Base-by-base conservation (phyloP, 2,329 filamentous ascomycete genomes). In the Aspergillus persii region DNA sequence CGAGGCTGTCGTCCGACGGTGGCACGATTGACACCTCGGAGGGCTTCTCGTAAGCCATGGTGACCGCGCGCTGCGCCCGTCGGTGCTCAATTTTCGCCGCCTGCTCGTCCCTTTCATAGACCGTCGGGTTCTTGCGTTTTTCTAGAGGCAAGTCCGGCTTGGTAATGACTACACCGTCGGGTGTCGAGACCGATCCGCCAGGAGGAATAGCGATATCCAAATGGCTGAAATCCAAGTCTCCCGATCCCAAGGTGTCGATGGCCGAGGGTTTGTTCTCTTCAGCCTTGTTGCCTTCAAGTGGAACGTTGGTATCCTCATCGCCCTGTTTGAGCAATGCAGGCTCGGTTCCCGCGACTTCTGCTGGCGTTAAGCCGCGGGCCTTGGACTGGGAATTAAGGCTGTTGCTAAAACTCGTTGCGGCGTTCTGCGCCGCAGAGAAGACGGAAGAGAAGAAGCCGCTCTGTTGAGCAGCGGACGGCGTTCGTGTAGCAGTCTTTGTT, bases 371-470 rank as follows among this genome's bases (percentile, higher is more conserved):
- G 41, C 66, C 72, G 57, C 79, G 74, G 50, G 68, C 69, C 59
- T 73, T 83, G 7, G 80, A 77, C 54, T 86, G 81, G 31, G 81
- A 81, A 50, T 81, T 81, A 41, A 83, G 77, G 36, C 76, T 80
- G 71, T 87, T 93, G 52, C 86, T 85, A 50, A 97, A 88, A 51
- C 88, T 91, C 63, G 84, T 91, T 12, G 93, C 92, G 48, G 94
- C 94, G 83, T 89, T 97, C 75, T 98, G 94, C 18, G 95, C 95
- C 50, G 89, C 94, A 46, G 92, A 94, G 64, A 99, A 86, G 71
- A 99, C 90, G 29, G 91, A 93, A 4, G 92, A 96, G 77, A 99
- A 98, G 79, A 99, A 98, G 1, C 92, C 88, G 33, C 75, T 76
- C 56, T 78, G 77, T 53, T 77, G 75, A 33, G 76, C 78, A n/a